These are phyloP conservation scores for Sporisorium scitamineum DNA, from an alignment of 1,284 basidiomycete species.

Conservation along the genomic window DNA sequence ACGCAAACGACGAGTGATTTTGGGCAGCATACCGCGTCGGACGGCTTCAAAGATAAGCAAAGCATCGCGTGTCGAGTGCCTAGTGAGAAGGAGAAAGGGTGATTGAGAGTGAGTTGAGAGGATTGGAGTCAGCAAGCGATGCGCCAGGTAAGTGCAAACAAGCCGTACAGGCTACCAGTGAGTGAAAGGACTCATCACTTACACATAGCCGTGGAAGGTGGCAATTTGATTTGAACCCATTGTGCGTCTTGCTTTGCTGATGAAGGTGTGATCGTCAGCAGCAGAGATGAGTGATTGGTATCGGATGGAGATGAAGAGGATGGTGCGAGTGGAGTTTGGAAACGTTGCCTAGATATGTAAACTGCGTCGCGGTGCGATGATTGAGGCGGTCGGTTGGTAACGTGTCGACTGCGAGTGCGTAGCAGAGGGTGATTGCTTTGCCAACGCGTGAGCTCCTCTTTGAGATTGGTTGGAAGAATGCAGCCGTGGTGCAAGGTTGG, in stretches of 20 bases:
- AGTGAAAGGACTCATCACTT: not conserved
- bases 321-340: not conserved
- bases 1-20: constrained; percentile 91
- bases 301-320: not conserved
- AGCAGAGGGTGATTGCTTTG: not conserved
- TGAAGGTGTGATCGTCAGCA: not conserved
- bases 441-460: not conserved
- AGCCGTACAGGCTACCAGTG: not conserved
- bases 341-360: constrained; percentile 15
- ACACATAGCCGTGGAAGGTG: constrained; percentile 38
- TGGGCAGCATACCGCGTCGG: constrained; percentile 85
- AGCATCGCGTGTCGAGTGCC: constrained; percentile 94
- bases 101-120: not conserved
- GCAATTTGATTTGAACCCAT: constrained; percentile 30
- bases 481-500: not conserved
- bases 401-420: not conserved
- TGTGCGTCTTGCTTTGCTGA: not conserved
- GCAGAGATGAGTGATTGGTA: not conserved
- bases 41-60: constrained; percentile 95
- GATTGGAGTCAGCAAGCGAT: not conserved
- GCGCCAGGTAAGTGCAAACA: not conserved
- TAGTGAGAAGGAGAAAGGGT: constrained; percentile 73
- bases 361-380: constrained; percentile 1
- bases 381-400: not conserved
- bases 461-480: not conserved